Conservation (phyloP, 495 filamentous ascomycete species). For the Mytilinidion resinicola region DNA sequence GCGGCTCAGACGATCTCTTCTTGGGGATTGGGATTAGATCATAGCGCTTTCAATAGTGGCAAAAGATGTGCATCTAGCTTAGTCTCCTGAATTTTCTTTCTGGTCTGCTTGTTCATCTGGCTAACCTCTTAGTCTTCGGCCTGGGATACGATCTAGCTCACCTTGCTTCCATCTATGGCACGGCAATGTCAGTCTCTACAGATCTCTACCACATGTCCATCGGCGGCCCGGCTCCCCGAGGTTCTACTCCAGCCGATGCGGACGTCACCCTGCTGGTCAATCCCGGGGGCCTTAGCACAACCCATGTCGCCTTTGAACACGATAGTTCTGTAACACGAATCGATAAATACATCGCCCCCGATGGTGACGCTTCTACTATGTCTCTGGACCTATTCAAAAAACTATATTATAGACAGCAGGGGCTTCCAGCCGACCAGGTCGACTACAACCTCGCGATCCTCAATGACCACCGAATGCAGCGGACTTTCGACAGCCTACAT, state of each 20-base stretch:
- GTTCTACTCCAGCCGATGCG: background rate
- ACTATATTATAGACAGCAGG: background rate
- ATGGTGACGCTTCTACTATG: background rate
- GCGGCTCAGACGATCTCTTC: too few species aligned
- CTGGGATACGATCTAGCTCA: background rate
- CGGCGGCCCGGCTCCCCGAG: background rate
- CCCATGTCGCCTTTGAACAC: background rate
- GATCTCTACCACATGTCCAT: slow-evolving; percentile 2
- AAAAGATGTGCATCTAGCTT: too few species aligned
- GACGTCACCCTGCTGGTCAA: background rate
- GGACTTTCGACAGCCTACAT: background rate
- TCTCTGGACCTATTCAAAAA: background rate
- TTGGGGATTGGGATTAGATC: too few species aligned
- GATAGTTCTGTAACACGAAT: background rate
- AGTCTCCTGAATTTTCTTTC: background rate
- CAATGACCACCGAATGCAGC: background rate
- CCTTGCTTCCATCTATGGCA: background rate
- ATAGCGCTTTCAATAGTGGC: too few species aligned
- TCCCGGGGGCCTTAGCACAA: background rate
- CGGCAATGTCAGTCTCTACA: background rate
- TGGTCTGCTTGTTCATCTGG: background rate
- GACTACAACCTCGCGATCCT: background rate
- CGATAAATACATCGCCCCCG: background rate
- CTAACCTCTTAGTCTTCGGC: background rate
- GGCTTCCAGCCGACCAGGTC: background rate